A percentile compares a stretch with the other conserved stretches of the same genome.
These are phyloP conservation scores for Adiantum capillusveneris DNA, from an alignment of 75 land plant species.

Conservation along the genomic window DNA sequence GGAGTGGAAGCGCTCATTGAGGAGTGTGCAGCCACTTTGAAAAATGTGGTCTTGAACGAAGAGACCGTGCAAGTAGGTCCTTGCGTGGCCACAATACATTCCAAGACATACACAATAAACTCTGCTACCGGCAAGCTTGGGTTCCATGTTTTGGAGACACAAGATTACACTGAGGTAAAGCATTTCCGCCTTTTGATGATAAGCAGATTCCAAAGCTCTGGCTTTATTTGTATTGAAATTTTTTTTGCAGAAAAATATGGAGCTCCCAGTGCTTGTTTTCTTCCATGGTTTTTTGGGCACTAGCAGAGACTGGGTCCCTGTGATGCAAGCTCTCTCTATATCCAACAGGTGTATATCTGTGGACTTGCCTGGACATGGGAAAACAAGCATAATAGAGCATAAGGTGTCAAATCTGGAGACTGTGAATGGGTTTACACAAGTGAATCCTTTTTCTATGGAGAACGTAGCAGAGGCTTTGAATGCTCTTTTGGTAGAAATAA, in stretches of 20 bases:
- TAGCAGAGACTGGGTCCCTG: slow-evolving; percentile 73
- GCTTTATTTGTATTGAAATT: too few species aligned
- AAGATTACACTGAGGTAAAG: slow-evolving; percentile 17
- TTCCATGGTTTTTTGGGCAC: slow-evolving; percentile 93
- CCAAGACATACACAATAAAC: slow-evolving; percentile 18
- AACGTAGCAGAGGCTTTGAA: slow-evolving; percentile 36
- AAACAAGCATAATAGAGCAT: slow-evolving; percentile 22
- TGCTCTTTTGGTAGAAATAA: slow-evolving; percentile 33
- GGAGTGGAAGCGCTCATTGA: slow-evolving; percentile 43
- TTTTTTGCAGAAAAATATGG: slow-evolving; percentile 12
- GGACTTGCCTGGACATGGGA: slow-evolving; percentile 96
- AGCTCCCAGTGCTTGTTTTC: slow-evolving; percentile 41
- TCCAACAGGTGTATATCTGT: slow-evolving; percentile 67
- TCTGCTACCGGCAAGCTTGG: slow-evolving; percentile 13
- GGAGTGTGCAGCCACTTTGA: slow-evolving; percentile 33
- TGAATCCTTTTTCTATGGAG: slow-evolving; percentile 40
- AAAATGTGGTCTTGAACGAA: slow-evolving; percentile 28
- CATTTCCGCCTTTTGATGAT: too few species aligned
- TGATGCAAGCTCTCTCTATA: slow-evolving; percentile 69
- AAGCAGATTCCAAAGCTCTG: too few species aligned
- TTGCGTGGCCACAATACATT: slow-evolving; percentile 8
- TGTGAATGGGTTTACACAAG: slow-evolving; percentile 7
- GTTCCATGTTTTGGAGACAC: slow-evolving; percentile 36
- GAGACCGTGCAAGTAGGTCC: slow-evolving; percentile 19
- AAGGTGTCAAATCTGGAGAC: neutral